Evolutionary conservation across 2,329 filamentous ascomycete genomes (phyloP), one percentile per base, ranked within the genome.

Genomic region (Lachnellula hyalina): DNA sequence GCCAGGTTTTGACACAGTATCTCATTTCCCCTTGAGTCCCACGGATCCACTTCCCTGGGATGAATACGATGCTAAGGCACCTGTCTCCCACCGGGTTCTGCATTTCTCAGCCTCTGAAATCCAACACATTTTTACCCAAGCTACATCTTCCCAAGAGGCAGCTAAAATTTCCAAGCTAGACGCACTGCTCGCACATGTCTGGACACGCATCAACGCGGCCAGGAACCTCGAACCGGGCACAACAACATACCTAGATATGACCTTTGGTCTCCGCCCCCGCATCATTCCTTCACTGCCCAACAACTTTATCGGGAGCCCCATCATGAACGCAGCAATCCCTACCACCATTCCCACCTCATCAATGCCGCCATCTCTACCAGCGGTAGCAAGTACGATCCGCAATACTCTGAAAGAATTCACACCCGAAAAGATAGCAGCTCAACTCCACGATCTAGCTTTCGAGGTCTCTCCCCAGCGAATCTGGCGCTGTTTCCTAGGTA

Each of bases 401-500:
- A 17, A 58, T 1, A 72, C 65, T 7, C 60, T 77, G 45, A 51
- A 61, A 4, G 61, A 23, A 1, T 77, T 77, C 55, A 73, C 70
- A 0, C 65, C 69, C 0, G 67, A 68, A 4, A 68, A 69, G 0
- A 62, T 79, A 2, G 69, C 66, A 0, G 71, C 73, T 3, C 63
- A 72, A 35, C 61, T 79, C 2, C 72, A 78, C 52, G 72, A 75
- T 48, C 67, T 69, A 9, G 73, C 73, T 2, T 66, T 72, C 52
- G 76, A 79, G 59, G 58, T 69, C 11, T 70, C 70, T 11, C 76
- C 77, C 0, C 76, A 79, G 63, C 68, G 77, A 5, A 57, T 79
- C 15, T 79, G 76, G 77, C 72, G 75, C 55, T 72, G 61, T 0
- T 79, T 78, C 51, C 53, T 77, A 6, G 77, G 76, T 0, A 54